Conservation (phyloP, 495 filamentous ascomycete species). For the Hypomontagnella submonticulosa region DNA sequence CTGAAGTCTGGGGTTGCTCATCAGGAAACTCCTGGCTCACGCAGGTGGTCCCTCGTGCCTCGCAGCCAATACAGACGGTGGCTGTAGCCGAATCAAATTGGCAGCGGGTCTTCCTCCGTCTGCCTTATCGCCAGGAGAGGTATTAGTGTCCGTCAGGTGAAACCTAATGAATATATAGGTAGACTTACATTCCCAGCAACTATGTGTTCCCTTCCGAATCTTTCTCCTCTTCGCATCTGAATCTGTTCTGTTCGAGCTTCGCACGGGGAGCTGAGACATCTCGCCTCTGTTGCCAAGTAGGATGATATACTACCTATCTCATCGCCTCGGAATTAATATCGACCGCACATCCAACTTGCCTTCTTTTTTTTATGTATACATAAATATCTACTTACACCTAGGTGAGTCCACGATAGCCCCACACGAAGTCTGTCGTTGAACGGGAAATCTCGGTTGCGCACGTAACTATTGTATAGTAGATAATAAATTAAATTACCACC, state of each 20-base stretch:
- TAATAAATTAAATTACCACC: too few species aligned
- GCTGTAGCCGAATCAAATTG: constrained; percentile 54
- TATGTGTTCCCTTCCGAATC: constrained; percentile 66
- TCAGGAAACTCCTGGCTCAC: constrained; percentile 63
- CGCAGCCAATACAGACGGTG: constrained; percentile 58
- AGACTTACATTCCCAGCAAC: constrained; percentile 66
- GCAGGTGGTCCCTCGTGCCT: constrained; percentile 57
- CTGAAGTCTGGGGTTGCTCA: constrained; percentile 49
- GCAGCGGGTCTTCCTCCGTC: constrained; percentile 60
- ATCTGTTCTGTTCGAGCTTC: constrained; percentile 17
- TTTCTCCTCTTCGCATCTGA: constrained; percentile 53
- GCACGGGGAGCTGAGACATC: constrained; percentile 28
- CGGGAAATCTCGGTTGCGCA: too few species aligned
- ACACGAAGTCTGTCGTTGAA: too few species aligned
- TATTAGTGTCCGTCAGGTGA: constrained; percentile 20
- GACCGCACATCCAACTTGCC: too few species aligned
- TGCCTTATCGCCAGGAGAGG: constrained; percentile 44
- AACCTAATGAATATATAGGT: neutral
- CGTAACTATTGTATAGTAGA: too few species aligned
- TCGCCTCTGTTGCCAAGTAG: neutral
- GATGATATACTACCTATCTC: neutral
- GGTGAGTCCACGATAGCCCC: too few species aligned
- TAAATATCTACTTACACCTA: too few species aligned
- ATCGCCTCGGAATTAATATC: neutral
- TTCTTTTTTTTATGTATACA: too few species aligned